These are phyloP conservation scores for Apiospora kogelbergensis DNA, from an alignment of 2,329 filamentous ascomycete genomes.

Conservation along the genomic window DNA sequence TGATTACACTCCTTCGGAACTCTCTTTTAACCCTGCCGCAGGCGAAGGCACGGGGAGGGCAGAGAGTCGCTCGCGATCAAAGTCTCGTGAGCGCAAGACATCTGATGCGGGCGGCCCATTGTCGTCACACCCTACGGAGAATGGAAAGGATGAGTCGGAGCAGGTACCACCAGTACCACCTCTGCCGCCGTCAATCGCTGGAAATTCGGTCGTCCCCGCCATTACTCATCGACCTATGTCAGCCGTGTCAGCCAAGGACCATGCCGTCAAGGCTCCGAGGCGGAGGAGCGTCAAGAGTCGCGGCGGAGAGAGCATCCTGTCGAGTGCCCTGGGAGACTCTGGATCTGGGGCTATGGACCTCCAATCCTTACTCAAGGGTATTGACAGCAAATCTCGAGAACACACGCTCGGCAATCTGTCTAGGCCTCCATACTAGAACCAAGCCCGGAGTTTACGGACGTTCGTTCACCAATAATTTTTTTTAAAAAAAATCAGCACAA, in stretches of 20 bases:
- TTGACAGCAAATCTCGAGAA: slow-evolving; percentile 33
- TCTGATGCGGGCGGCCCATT: slow-evolving; percentile 27
- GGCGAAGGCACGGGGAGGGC: slow-evolving; percentile 32
- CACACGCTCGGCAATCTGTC: slow-evolving; percentile 32
- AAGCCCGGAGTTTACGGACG: background rate
- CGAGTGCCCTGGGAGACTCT: slow-evolving; percentile 22
- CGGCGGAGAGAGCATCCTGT: slow-evolving; percentile 28
- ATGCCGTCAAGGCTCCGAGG: slow-evolving; percentile 29
- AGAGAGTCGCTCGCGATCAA: slow-evolving; percentile 25
- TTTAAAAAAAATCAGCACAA: background rate
- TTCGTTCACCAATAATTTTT: background rate
- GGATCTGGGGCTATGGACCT: slow-evolving; percentile 27
- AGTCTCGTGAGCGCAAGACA: slow-evolving; percentile 29
- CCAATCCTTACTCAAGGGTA: slow-evolving; percentile 33
- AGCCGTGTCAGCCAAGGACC: slow-evolving; percentile 36
- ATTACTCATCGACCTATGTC: slow-evolving; percentile 23
- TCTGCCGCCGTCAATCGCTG: slow-evolving; percentile 39
- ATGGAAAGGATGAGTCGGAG: slow-evolving; percentile 32
- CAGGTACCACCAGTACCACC: slow-evolving; percentile 57
- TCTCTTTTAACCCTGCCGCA: slow-evolving; percentile 55
- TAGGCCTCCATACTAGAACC: slow-evolving; percentile 30
- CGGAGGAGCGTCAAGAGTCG: slow-evolving; percentile 27
- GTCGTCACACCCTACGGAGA: slow-evolving; percentile 30
- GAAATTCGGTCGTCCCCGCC: slow-evolving; percentile 21
- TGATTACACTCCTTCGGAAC: slow-evolving; percentile 66